Percentiles rank a stretch among this genome's conserved stretches.
phyloP scores from a whole-genome alignment of 2,329 filamentous ascomycete genomes.

The Pseudogymnoascus verrucosus region DNA sequence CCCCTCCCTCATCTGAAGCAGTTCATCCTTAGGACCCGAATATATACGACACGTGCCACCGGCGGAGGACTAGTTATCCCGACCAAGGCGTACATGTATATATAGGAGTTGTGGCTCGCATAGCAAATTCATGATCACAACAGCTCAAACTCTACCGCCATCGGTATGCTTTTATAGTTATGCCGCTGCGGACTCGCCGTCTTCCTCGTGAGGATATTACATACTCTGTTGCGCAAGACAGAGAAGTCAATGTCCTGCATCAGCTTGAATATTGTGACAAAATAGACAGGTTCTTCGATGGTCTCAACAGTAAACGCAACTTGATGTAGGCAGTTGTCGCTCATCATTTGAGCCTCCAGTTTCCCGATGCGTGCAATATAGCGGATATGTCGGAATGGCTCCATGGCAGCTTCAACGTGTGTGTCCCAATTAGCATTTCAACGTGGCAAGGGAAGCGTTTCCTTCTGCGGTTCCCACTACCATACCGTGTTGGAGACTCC shows the following conservation, averaged over 20 bases:
- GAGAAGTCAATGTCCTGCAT: background rate
- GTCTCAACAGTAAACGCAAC: constrained; percentile 15
- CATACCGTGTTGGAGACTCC: constrained; percentile 32
- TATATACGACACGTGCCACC: too few species aligned
- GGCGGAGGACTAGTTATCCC: too few species aligned
- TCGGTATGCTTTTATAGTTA: background rate
- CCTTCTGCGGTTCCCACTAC: constrained; percentile 26
- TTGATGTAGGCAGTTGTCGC: constrained; percentile 24
- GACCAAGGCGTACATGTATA: too few species aligned
- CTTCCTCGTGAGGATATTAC: constrained; percentile 14
- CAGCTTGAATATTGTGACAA: constrained; percentile 15
- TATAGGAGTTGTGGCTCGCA: background rate
- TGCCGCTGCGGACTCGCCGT: background rate
- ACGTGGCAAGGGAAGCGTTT: constrained; percentile 11
- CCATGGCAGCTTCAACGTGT: constrained; percentile 31
- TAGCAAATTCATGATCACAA: background rate
- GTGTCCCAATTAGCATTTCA: constrained; percentile 24
- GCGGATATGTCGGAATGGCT: constrained; percentile 26
- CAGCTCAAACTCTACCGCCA: background rate
- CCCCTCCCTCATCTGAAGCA: too few species aligned
- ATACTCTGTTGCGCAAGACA: background rate
- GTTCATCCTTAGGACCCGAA: too few species aligned
- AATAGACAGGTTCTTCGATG: constrained; percentile 18
- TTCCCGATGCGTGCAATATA: constrained; percentile 16
- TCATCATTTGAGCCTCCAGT: constrained; percentile 21